Evolutionary conservation across 768 basidiomycete species (phyloP), one percentile per base, ranked within the genome.

Genomic region (Candolleomyces eurysporus): DNA sequence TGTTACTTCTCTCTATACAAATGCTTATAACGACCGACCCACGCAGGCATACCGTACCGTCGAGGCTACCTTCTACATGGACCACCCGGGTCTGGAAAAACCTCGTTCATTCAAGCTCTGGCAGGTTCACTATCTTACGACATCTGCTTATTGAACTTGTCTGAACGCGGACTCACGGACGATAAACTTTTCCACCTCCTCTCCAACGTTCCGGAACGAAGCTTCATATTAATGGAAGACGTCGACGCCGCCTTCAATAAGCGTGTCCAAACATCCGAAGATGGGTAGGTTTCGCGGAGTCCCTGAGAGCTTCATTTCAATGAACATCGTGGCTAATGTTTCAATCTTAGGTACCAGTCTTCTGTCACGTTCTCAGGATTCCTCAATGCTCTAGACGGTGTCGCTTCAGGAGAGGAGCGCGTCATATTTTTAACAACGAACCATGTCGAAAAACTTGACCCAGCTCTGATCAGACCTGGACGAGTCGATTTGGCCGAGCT

Each of bases 381-480:
- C 70, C 78, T 99, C 48, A 99, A 99, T 67, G 95, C 96, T 14
- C 80, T 99, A 3, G 97, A 99, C 69, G 97, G 97, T 17, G 96
- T 99, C 31, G 96, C 94, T 5, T 97, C 96, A 11, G 94, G 95
- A 46, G 96, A 98, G 76, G 95, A 97, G 68, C 88, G 97, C n/a
- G 89, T 99, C 70, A 86, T 99, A 40, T 99, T 99, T 76, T 92
- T 99, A 89, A 99, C 97, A 0, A 98, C 97, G n/a, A 99, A 99
- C 73, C 97, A 98, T 67, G 72, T 92, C 58, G 87, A 91, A 62
- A 83, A 81, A 63, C 84, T 99, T 40, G 97, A 99, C 74, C 90
- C 94, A 6, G 97, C 96, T 0, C 84, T 99, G 50, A 93, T 98
- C 69, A 88, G 97, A 54, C 96, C 97, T 0, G 97, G 97, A 17